Evolutionary conservation across 2,329 filamentous ascomycete species (phyloP), one percentile per base, ranked within the genome.

Genomic region (Achaetomium macrosporum): DNA sequence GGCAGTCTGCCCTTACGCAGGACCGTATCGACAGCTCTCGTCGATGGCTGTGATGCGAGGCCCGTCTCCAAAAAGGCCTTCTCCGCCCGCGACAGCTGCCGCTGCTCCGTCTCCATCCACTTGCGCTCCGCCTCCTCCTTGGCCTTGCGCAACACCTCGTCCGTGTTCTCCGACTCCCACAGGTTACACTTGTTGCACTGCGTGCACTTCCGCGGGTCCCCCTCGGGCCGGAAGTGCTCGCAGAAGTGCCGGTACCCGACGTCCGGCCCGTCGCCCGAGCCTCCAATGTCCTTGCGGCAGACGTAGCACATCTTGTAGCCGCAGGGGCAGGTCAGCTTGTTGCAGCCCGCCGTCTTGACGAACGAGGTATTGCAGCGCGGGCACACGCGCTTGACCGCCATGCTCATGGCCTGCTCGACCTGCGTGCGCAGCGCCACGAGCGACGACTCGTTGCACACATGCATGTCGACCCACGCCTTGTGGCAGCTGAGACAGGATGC

Each of bases 261-360:
- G 44, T 70, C 70, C 35, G 61, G 56, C 46, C 80, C 74, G 45
- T 75, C 72, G 13, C 61, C 66, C 29, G 61, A 50, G 43, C 76
- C 73, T 43, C 76, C 73, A 43, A 86, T 82, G 63, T 89, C 84
- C 61, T 85, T 85, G 39, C 93, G 88, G 69, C 93, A 99, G 43
- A 97, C 83, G 65, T 99, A 99, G 69, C 93, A 99, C 92, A 97
- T 97, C 62, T 88, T 87, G 71, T 97, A 97, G 9, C 93, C 93
- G 70, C 93, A 99, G 15, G 90, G 84, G 66, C 93, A 97, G 6
- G 90, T 92, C 39, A 99, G 78, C 72, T 97, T 97, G 75, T 99
- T 99, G 78, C 93, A 99, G 63, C 93, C 93, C 25, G 85, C 84
- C 7, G 84, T 86, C 69, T 97, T 97, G 71, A 99, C 88, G 67